Evolutionary conservation across 257 asterid genomes (phyloP).

Genomic region (Scutellaria minor): DNA sequence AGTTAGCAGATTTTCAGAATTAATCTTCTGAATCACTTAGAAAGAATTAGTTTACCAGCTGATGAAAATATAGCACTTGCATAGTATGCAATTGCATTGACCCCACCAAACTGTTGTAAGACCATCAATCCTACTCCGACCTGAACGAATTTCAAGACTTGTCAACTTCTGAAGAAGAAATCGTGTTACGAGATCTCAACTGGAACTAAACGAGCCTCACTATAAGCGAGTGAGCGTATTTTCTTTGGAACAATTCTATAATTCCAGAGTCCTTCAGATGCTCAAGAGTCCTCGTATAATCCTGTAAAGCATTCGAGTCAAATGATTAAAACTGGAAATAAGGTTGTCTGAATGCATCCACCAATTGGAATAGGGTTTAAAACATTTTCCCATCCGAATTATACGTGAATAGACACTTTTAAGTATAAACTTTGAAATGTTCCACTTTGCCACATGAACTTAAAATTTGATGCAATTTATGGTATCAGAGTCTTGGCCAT

Average conservation of each 20-base stretch:
- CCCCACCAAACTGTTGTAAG: constrained; percentile 88
- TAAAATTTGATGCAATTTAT: too few relatives aligned
- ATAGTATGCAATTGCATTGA: constrained; percentile 83
- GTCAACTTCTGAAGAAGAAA: not conserved
- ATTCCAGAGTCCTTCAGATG: constrained; percentile 56
- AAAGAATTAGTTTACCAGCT: constrained; percentile 56
- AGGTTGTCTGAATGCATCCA: not conserved
- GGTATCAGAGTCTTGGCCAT: too few relatives aligned
- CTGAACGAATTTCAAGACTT: constrained; percentile 44
- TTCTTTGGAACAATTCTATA: constrained; percentile 74
- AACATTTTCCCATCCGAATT: too few relatives aligned
- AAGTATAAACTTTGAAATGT: too few relatives aligned
- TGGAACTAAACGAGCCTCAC: constrained; percentile 45
- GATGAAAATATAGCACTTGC: constrained; percentile 86
- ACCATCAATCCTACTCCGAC: constrained; percentile 96
- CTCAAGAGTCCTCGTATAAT: constrained; percentile 61
- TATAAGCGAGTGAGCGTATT: constrained; percentile 72
- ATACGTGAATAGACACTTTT: too few relatives aligned
- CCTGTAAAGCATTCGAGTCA: constrained; percentile 49
- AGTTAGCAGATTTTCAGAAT: constrained; percentile 12
- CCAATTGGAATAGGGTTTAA: not conserved
- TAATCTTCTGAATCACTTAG: not conserved
- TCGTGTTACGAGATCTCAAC: not conserved
- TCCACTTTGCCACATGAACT: too few relatives aligned
- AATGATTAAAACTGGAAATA: constrained; percentile 18